Conservation (phyloP, 73 alveolate genomes). For the Paramecium biaurelia region DNA sequence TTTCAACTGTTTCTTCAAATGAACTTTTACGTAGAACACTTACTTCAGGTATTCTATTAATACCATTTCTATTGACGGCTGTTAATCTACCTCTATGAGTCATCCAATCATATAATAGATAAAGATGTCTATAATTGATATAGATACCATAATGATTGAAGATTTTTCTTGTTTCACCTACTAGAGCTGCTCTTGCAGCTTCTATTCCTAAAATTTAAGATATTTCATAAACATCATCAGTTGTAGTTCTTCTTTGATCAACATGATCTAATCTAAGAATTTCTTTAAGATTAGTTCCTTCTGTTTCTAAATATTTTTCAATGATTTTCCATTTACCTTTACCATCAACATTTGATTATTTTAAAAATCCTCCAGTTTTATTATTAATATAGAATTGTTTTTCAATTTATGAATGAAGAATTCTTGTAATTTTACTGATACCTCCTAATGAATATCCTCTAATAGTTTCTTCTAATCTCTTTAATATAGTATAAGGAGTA, state of each 20-base stretch:
- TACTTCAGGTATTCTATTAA: slow-evolving; percentile 59
- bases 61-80: slow-evolving; percentile 65
- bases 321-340: slow-evolving; percentile 39
- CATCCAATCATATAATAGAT: slow-evolving; percentile 63
- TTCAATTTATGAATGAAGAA: slow-evolving; percentile 25
- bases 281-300: slow-evolving; percentile 46
- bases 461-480: slow-evolving; percentile 28
- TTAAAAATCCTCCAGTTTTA: slow-evolving; percentile 38
- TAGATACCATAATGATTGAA: slow-evolving; percentile 65
- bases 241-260: background rate
- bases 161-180: slow-evolving; percentile 48
- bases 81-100: slow-evolving; percentile 64
- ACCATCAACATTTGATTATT: slow-evolving; percentile 36
- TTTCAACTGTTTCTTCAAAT: slow-evolving; percentile 99
- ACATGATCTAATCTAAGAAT: slow-evolving; percentile 4
- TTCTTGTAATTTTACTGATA: background rate
- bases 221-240: slow-evolving; percentile 56
- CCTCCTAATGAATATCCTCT: slow-evolving; percentile 31
- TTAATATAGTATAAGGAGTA: slow-evolving; percentile 7
- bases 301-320: slow-evolving; percentile 22
- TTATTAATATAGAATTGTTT: background rate
- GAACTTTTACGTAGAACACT: slow-evolving; percentile 69
- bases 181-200: slow-evolving; percentile 61
- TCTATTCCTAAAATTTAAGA: slow-evolving; percentile 56
- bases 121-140: slow-evolving; percentile 58